Evolutionary conservation across 2,329 filamentous ascomycete genomes (phyloP), one percentile per base, ranked within the genome.

Genomic region (Trichothecium sympodiale): DNA sequence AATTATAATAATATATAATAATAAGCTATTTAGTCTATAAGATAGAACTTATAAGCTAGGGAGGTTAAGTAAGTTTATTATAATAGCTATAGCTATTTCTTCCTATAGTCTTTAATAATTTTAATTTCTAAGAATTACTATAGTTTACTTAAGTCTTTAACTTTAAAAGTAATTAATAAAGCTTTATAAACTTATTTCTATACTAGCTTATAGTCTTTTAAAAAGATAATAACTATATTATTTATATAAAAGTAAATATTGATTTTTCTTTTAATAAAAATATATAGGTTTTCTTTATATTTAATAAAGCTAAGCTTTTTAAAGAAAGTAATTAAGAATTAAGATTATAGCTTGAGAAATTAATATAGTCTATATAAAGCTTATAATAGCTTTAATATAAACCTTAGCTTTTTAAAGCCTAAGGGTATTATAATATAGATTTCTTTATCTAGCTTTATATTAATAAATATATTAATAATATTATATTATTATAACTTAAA

Each of bases 261-360:
- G n/a, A n/a, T n/a, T n/a, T n/a, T n/a, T n/a, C n/a, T n/a, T 31
- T 28, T 35, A 23, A 37, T 28, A 33, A 23, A 8, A 30, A 9
- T n/a, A 31, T 39, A 15, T 39, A 36, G 10, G 25, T 18, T 27
- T 36, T 17, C 14, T n/a, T n/a, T n/a, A n/a, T n/a, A n/a, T n/a
- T n/a, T n/a, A n/a, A n/a, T n/a, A n/a, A n/a, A n/a, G n/a, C n/a
- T n/a, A n/a, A n/a, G n/a, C n/a, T 3, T 33, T n/a, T n/a, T n/a
- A n/a, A n/a, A n/a, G n/a, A n/a, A n/a, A n/a, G 18, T n/a, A n/a
- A n/a, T n/a, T n/a, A n/a, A n/a, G n/a, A n/a, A n/a, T n/a, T n/a
- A n/a, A n/a, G n/a, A n/a, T n/a, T n/a, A n/a, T n/a, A n/a, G n/a
- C n/a, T n/a, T n/a, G n/a, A n/a, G n/a, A n/a, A n/a, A n/a, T n/a